Percentiles rank a stretch among this genome's conserved stretches.
These are phyloP conservation scores for Urtica urens DNA, from an alignment of 306 rosid genomes.

Conservation along the genomic window DNA sequence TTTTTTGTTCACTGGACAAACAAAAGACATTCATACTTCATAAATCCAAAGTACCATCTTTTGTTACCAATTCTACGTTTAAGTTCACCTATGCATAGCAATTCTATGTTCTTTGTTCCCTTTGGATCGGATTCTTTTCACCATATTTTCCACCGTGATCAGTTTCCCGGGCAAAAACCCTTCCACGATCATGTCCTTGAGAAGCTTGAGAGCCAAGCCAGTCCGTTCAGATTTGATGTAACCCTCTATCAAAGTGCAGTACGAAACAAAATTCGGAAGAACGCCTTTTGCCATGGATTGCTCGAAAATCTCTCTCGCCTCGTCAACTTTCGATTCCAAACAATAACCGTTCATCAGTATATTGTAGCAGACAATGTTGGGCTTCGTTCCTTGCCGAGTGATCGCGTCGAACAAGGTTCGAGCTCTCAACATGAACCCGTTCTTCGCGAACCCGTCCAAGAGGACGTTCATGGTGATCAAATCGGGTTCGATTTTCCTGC, in stretches of 20 bases:
- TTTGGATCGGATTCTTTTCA: no score
- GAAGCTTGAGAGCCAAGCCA: slow-evolving; percentile 19
- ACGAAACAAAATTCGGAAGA: slow-evolving; percentile 18
- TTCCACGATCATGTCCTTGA: slow-evolving; percentile 24
- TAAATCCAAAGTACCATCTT: no score
- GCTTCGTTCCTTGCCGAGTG: not conserved
- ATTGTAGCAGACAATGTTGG: not conserved
- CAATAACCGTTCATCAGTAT: slow-evolving; percentile 23
- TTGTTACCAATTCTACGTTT: no score
- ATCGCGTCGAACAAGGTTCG: not conserved
- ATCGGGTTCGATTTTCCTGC: not conserved
- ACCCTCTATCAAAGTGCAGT: slow-evolving; percentile 20
- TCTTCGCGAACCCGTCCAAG: not conserved
- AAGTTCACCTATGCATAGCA: no score
- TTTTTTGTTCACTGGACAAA: no score
- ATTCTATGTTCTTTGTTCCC: no score
- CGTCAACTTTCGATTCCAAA: slow-evolving; percentile 22
- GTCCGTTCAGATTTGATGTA: slow-evolving; percentile 17
- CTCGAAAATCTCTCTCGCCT: slow-evolving; percentile 20
- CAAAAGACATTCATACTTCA: no score
- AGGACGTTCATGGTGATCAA: not conserved
- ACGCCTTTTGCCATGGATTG: slow-evolving; percentile 18
- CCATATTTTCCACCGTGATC: no score
- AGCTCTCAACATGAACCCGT: not conserved
- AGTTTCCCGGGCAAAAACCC: slow-evolving; percentile 28